Evolutionary conservation across 768 basidiomycete genomes (phyloP), one percentile per base, ranked within the genome.

Genomic region (Suillus luteus): DNA sequence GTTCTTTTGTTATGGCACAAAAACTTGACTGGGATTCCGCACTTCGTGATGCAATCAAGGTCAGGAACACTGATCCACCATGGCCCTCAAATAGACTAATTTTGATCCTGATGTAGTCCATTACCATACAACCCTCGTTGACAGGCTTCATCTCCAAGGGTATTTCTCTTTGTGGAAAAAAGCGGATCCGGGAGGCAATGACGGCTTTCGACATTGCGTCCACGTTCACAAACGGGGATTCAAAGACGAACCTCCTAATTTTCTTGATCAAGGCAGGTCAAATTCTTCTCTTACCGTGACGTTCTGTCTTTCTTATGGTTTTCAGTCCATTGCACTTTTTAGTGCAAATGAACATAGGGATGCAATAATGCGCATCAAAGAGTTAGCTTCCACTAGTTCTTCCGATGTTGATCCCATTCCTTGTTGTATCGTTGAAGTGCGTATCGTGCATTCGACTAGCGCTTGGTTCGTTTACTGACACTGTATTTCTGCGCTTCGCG

Each of bases 181-280:
- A n/a, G 44, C 10, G n/a, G n/a, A 31, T 46, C n/a, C 44, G 44
- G 17, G 44, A n/a, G n/a, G 44, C 44, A 22, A 46, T 46, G 44
- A n/a, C n/a, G 10, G n/a, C 44, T 11, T 46, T 46, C n/a, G n/a
- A 46, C n/a, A n/a, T 22, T n/a, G 44, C 44, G 5, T 46, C n/a
- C n/a, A 46, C 44, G 44, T 46, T 46, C n/a, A n/a, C 44, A n/a
- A 46, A n/a, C n/a, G 46, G n/a, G 22, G 46, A 48, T 22, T 48
- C 22, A 11, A 46, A 22, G 9, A n/a, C 2, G 22, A 48, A 48
- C 24, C 22, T 6, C 19, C n/a, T 48, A 22, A 4, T 48, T 48
- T 48, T 22, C 22, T 48, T 48, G 46, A 46, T 46, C 22, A 46
- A 46, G 46, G 46, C 22, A 46, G 46, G 31, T 31, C 31, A 31